These are phyloP conservation scores for Porodaedalea pini DNA, from an alignment of 1,284 basidiomycete species.

Conservation along the genomic window DNA sequence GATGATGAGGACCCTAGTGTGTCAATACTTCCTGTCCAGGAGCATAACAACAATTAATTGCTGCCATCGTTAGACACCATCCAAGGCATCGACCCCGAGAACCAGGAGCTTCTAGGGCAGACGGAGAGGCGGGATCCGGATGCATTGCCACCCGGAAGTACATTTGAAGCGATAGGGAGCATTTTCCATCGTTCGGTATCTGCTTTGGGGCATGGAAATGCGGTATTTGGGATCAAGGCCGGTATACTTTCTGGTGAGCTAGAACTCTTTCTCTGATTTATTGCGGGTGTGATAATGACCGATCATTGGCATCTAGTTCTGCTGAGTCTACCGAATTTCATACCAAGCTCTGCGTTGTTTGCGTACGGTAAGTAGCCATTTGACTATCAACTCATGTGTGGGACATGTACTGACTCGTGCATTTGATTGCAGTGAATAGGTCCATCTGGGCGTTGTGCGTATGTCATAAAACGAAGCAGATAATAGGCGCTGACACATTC, in stretches of 20 bases:
- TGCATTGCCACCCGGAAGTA: slow-evolving; percentile 63
- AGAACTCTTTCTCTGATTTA: slow-evolving; percentile 10
- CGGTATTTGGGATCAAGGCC: slow-evolving; percentile 77
- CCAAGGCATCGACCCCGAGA: slow-evolving; percentile 48
- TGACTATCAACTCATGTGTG: too few relatives aligned
- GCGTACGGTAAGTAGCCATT: slow-evolving; percentile 21
- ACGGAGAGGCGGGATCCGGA: slow-evolving; percentile 67
- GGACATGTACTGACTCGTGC: neutral
- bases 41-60: neutral
- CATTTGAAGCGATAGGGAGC: slow-evolving; percentile 49
- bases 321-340: slow-evolving; percentile 49
- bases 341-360: slow-evolving; percentile 16
- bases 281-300: too few relatives aligned
- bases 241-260: slow-evolving; percentile 60
- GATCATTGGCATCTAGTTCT: slow-evolving; percentile 52
- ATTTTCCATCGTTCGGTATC: slow-evolving; percentile 39
- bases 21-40: slow-evolving; percentile 10
- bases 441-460: slow-evolving; percentile 38
- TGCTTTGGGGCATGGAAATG: slow-evolving; percentile 52
- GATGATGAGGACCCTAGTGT: slow-evolving; percentile 55
- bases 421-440: slow-evolving; percentile 26
- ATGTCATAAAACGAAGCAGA: too few relatives aligned
- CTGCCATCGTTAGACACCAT: slow-evolving; percentile 47
- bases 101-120: slow-evolving; percentile 46
- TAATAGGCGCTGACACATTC: neutral